These are phyloP conservation scores for Biscogniauxia marginata DNA, from an alignment of 2,329 filamentous ascomycete species.

Conservation along the genomic window DNA sequence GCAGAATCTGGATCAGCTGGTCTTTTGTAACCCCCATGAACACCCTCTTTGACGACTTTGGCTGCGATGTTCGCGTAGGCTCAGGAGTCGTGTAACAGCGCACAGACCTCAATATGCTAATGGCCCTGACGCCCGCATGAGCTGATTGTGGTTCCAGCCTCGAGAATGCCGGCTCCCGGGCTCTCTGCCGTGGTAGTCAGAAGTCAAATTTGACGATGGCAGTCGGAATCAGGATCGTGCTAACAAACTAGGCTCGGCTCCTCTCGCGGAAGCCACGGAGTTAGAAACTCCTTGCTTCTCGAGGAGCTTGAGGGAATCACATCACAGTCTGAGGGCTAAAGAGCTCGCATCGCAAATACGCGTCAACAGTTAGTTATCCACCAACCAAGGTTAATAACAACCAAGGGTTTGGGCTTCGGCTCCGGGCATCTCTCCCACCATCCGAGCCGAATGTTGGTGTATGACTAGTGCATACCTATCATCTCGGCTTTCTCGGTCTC, in stretches of 20 bases:
- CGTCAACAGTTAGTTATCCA: background rate
- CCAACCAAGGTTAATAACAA: background rate
- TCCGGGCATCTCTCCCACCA: background rate
- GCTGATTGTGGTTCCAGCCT: background rate
- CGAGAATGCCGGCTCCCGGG: background rate
- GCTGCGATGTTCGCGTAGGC: background rate
- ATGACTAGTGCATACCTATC: background rate
- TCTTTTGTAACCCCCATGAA: too few species aligned
- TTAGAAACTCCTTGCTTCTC: background rate
- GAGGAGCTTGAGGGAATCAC: background rate
- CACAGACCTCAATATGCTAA: background rate
- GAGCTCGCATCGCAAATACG: background rate
- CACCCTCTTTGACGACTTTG: background rate
- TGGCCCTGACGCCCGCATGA: background rate
- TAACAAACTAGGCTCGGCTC: background rate
- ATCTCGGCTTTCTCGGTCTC: background rate
- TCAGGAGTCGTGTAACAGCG: background rate
- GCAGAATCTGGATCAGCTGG: background rate
- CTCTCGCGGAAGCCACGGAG: background rate
- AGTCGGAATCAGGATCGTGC: too few species aligned
- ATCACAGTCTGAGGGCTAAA: too few species aligned
- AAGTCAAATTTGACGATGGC: background rate
- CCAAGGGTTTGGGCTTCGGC: background rate
- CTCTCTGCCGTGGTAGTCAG: background rate
- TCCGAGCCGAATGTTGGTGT: background rate